Evolutionary conservation across 2,329 filamentous ascomycete genomes (phyloP), one percentile per base, ranked within the genome.

Genomic region (Arthroderma sp.): DNA sequence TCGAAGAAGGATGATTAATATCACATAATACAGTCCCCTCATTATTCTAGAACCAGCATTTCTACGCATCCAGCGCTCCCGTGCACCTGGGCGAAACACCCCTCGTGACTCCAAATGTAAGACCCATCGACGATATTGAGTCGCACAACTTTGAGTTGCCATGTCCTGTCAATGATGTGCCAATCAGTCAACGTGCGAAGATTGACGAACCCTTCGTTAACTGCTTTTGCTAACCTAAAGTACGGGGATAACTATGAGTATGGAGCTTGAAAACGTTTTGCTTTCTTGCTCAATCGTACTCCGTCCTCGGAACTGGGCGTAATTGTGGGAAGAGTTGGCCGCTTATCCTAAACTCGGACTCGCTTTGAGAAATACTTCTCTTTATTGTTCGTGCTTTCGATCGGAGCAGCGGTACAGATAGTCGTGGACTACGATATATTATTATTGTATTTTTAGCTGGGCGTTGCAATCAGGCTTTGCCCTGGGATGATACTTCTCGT

Each of bases 111-210:
- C 32, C 32, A 36, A 36, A 9, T 9, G 32, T 36, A 11, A 36
- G 9, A 36, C 32, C 9, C 9, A 3, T 9, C 11, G 11, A 9
- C 11, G 11, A 36, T 36, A 11, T 36, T 33, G 28, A 9, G 36
- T 28, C 83, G 86, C 86, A 89, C 83, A 82, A 84, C 83, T 82
- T 94, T 94, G 83, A 94, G 87, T 91, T 94, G 85, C 77, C 85
- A 87, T 76, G 75, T 72, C 71, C 73, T 76, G 69, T 74, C 83
- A 76, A 76, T 89, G 80, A 79, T 77, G 78, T 87, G 85, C 80
- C 82, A 80, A 91, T 88, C 80, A 91, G 87, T 94, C 87, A 84
- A 78, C 80, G 83, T 93, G 87, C 87, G 85, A 73, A 94, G 73
- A 94, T 75, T 53, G 55, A 74, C 55, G 53, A 43, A 55, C 50